Evolutionary conservation across 768 basidiomycete genomes (phyloP), one percentile per base, ranked within the genome.

Genomic region (Russula griseocarnosa): DNA sequence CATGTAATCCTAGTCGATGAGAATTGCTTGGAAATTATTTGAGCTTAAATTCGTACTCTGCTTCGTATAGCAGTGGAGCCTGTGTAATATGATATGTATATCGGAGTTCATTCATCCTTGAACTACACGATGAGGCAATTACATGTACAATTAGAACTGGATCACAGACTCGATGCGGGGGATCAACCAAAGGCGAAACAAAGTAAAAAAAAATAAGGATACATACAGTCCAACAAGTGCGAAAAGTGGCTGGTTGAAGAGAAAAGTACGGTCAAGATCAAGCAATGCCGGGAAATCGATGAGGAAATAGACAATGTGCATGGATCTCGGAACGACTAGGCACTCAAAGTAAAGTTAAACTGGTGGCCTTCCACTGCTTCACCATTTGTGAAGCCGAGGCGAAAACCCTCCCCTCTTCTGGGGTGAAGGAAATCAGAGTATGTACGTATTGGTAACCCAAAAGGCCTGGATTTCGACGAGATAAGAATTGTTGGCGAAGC

Each of bases 331-430:
- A 32, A 61, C 14, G n/a, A 5, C 47, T 62, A 61, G 36, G 58
- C 6, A 52, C n/a, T 2, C 13, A 61, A 61, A 26, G 55, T 56
- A 26, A 65, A 65, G 22, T 22, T 42, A n/a, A 61, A 22, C 3
- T 40, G 40, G 9, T 38, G 38, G 38, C 10, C 54, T 16, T 11
- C 24, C 20, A 7, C 24, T 3, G 20, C 8, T 13, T 18, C 11
- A 14, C 22, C 42, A 11, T 52, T 51, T 20, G 50, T 40, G n/a
- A 58, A 56, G 44, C 34, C 61, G 9, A 30, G 36, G 26, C 24
- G 16, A 24, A 22, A 34, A 22, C 32, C 28, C 5, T 13, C n/a
- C 28, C 10, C 38, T 6, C 11, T 34, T 24, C 22, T 62, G 10
- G n/a, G 8, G 7, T n/a, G 7, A 14, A 32, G 32, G 8, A 20